Evolutionary conservation across 2,329 filamentous ascomycete genomes (phyloP), one percentile per base, ranked within the genome.

Genomic region (Exophiala bonariae): DNA sequence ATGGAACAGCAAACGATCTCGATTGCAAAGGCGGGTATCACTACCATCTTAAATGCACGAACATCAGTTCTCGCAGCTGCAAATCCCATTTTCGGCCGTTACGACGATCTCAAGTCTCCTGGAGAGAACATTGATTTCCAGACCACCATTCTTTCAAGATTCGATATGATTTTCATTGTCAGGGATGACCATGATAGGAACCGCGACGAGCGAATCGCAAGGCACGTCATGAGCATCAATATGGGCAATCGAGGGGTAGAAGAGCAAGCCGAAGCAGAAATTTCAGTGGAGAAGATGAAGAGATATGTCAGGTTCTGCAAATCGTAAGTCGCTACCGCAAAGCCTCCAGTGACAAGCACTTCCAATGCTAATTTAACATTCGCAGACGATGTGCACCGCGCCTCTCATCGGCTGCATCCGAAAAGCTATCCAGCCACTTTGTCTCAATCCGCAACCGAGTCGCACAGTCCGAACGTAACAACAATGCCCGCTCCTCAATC

Each of bases 1-100:
- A 99, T 99, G 93, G 93, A 99, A 67, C 93, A 99, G 72, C 93
- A 99, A 69, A 99, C 93, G 0, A 99, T 99, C 52, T 97, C 93
- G 9, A 97, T 99, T 60, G 93, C 93, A 55, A 65, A 99, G 72
- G 93, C 93, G 1, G 93, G 93, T 61, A 99, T 99, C 64, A 99
- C 93, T 1, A 99, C 93, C 0, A 97, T 99, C 55, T 80, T 99
- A 43, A 99, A 99, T 63, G 91, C 93, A 10, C 78, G 93, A 62
- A 99, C 93, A 1, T 96, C 91, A 0, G 93, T 99, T 1, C 77
- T 99, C 16, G 93, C 93, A 9, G 93, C 93, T 2, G 93, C 93
- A 33, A 99, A 99, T 67, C 93, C 93, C 1, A 93, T 99, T 49
- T 99, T 97, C 63, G 93, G 93, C 44, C 86, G 93, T 19, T 99